Evolutionary conservation across 306 rosid species (phyloP).

Genomic region (Alnus glutinosa): DNA sequence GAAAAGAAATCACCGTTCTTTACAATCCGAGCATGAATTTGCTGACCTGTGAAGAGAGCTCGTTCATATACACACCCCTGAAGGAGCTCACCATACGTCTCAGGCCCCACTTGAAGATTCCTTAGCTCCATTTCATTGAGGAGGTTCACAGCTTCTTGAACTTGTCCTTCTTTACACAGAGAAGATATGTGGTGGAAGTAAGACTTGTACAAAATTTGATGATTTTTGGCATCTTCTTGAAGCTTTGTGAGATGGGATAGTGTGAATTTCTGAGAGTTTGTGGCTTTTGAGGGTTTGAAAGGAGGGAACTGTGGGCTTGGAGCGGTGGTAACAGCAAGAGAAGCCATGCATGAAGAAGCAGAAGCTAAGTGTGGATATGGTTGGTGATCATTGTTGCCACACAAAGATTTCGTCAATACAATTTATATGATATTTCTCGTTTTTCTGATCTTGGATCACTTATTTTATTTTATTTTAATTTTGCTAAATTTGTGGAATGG

Average conservation of each 20-base stretch:
- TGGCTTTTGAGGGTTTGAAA: conserved; percentile 30
- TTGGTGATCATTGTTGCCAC: conserved; percentile 6
- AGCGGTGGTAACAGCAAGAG: conserved; percentile 37
- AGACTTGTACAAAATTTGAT: conserved; percentile 36
- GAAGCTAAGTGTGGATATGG: conserved; percentile 2
- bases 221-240: conserved; percentile 13
- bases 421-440: no score
- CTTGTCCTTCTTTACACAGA: conserved; percentile 57
- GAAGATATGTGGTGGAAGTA: conserved; percentile 39
- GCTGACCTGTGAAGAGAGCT: conserved; percentile 60
- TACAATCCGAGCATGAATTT: conserved; percentile 64
- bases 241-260: conserved; percentile 34
- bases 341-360: conserved; percentile 55
- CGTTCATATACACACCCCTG: conserved; percentile 78
- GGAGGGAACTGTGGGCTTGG: conserved; percentile 23
- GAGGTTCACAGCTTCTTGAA: conserved; percentile 47
- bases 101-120: conserved; percentile 38
- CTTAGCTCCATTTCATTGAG: conserved; percentile 39
- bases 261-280: conserved; percentile 18
- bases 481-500: no score
- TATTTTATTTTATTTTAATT: no score
- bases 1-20: conserved; percentile 47
- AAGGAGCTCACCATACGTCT: conserved; percentile 66
- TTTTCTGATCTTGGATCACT: no score
- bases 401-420: conserved; percentile 18